phyloP scores from a whole-genome alignment of 2,329 filamentous ascomycete species.

The Pseudocercospora macadamiae region DNA sequence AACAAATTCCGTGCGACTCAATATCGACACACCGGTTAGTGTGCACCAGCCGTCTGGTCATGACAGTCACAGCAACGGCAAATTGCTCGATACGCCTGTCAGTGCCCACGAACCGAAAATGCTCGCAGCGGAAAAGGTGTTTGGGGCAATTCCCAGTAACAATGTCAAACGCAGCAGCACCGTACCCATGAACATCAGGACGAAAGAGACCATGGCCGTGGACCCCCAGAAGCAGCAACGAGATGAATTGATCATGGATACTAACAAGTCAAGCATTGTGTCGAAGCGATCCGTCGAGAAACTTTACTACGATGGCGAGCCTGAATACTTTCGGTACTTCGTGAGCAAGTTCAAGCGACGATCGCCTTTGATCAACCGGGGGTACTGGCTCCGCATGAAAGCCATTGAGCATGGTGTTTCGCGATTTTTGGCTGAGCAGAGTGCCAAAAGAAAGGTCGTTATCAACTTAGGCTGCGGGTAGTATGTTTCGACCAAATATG shows the following conservation, averaged over 20 bases:
- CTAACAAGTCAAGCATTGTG: slow-evolving; percentile 88
- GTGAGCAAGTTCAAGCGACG: slow-evolving; percentile 80
- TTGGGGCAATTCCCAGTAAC: slow-evolving; percentile 13
- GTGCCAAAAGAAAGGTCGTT: slow-evolving; percentile 67
- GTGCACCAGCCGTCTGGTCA: slow-evolving; percentile 9
- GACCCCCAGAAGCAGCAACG: slow-evolving; percentile 33
- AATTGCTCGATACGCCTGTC: slow-evolving; percentile 20
- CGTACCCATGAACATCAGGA: slow-evolving; percentile 22
- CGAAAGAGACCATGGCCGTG: slow-evolving; percentile 8
- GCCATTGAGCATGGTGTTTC: slow-evolving; percentile 75
- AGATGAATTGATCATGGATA: slow-evolving; percentile 52
- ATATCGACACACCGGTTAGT: neutral
- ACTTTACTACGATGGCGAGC: slow-evolving; percentile 75
- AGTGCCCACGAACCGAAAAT: slow-evolving; percentile 19
- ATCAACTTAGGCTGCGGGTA: slow-evolving; percentile 89
- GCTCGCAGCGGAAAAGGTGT: slow-evolving; percentile 26
- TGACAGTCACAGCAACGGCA: slow-evolving; percentile 24
- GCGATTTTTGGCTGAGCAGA: slow-evolving; percentile 67
- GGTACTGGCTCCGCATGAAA: slow-evolving; percentile 84
- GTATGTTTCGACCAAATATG: slow-evolving; percentile 52
- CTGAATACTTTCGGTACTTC: slow-evolving; percentile 86
- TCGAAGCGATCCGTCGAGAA: slow-evolving; percentile 93
- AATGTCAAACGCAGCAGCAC: slow-evolving; percentile 22
- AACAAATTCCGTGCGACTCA: neutral
- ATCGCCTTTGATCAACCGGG: slow-evolving; percentile 86